Conservation (phyloP, 2,329 filamentous ascomycete species). For the Xylaria multiplex region DNA sequence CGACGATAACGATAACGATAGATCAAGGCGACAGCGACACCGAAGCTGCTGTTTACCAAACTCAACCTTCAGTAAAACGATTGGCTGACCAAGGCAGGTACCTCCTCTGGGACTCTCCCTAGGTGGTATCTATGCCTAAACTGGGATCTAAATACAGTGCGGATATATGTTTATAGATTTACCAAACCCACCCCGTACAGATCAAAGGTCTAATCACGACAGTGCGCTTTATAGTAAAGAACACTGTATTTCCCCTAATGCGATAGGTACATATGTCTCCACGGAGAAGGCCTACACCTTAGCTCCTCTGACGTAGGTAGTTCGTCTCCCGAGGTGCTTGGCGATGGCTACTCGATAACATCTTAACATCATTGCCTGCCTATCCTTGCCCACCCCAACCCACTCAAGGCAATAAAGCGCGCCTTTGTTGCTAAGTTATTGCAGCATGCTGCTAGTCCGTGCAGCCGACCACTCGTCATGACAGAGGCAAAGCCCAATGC, state of each 20-base stretch:
- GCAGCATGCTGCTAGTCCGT: constrained; percentile 44
- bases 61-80: not conserved
- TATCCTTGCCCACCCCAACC: constrained; percentile 8
- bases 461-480: constrained; percentile 51
- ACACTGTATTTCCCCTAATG: not conserved
- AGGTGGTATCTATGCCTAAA: too few relatives aligned
- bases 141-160: too few relatives aligned
- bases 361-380: not conserved
- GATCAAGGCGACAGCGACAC: not conserved
- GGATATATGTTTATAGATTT: too few relatives aligned
- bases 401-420: constrained; percentile 18
- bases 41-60: constrained; percentile 1
- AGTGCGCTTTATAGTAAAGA: too few relatives aligned
- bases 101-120: too few relatives aligned
- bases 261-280: not conserved
- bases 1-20: constrained; percentile 11
- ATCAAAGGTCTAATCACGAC: too few relatives aligned
- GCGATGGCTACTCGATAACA: constrained; percentile 7
- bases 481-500: constrained; percentile 54
- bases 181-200: too few relatives aligned
- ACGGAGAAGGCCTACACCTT: not conserved
- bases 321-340: constrained; percentile 17
- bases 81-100: not conserved
- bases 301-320: constrained; percentile 46
- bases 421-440: constrained; percentile 19